Base-by-base conservation (phyloP, 148 eudicot genomes). In the Heliosperma pusillum region DNA sequence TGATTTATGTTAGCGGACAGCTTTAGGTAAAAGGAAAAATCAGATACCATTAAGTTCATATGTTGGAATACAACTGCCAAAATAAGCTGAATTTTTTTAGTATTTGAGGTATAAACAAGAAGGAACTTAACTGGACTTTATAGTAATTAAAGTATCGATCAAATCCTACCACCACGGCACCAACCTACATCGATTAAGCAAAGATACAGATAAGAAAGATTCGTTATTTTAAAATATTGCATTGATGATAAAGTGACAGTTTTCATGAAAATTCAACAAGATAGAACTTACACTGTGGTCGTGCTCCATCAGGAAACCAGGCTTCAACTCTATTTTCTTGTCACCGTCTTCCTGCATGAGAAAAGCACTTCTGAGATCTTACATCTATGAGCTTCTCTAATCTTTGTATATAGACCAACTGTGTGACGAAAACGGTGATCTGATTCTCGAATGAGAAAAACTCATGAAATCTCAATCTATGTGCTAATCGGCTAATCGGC, bases 161-260 rank as follows among this genome's bases (percentile, higher is more conserved):
- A 83, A 95, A 92, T 81, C 99, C 99, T 74, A 95, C 99, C 59
- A 95, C 97, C 81, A 95, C 97, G 67, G 96, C 99, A 66, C 97
- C 99, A 81, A 95, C 99, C 99, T 95, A 80, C 53, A 85, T 59
- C 26, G 52, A 76, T 47, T 7, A 59, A 44, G 69, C 42, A 61
- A 65, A 57, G 36, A 44, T 29, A 50, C 26, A 19, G 17, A 76
- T 67, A 52, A 72, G 79, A 19, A 66, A n/a, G 45, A 44, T 29
- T 4, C 56, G 24, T 5, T 50, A 20, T 30, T 13, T 68, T 42
- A 20, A 22, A 20, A 73, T 42, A 68, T 30, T 8, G n/a, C 4
- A 53, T 53, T 52, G 2, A 70, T 42, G 25, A n/a, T 20, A 1
- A 55, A 15, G 65, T 42, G 5, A 47, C 13, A 6, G 13, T 21